Percentiles rank a stretch among this genome's conserved stretches.
Evolutionary conservation across 306 rosid genomes (phyloP).

Genomic region (Lathyrus sativus): DNA sequence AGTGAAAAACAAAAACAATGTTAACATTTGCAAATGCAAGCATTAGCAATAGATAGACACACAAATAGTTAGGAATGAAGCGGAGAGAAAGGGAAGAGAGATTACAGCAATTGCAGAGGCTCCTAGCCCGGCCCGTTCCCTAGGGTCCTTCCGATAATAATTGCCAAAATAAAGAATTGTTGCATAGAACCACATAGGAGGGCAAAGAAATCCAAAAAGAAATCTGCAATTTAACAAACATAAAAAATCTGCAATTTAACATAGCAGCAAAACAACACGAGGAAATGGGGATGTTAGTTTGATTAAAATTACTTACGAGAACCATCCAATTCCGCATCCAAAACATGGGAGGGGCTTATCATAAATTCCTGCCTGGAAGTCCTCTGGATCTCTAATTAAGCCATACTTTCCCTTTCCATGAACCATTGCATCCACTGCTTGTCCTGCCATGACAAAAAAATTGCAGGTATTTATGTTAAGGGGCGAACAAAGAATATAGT

Average conservation of each 20-base stretch:
- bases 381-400: conserved; percentile 77
- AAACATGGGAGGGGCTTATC: conserved; percentile 93
- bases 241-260: conserved; percentile 61
- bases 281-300: conserved; percentile 20
- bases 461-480: conserved; percentile 40
- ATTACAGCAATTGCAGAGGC: conserved; percentile 94
- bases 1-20: conserved; percentile 1
- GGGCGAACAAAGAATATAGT: not conserved
- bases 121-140: conserved; percentile 96
- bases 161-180: conserved; percentile 83
- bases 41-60: no score
- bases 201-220: conserved; percentile 79
- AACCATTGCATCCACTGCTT: conserved; percentile 52
- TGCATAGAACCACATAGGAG: conserved; percentile 83
- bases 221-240: conserved; percentile 57
- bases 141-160: conserved; percentile 83
- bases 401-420: conserved; percentile 67
- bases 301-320: conserved; percentile 69
- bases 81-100: conserved; percentile 28
- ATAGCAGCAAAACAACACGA: conserved; percentile 27
- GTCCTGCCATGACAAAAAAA: conserved; percentile 55
- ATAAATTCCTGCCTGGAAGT: conserved; percentile 67
- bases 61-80: no score
- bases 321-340: conserved; percentile 98
- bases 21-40: conserved; percentile 22